Conservation (phyloP, 2,329 filamentous ascomycete species). For the Cordyceps fumosorosea region DNA sequence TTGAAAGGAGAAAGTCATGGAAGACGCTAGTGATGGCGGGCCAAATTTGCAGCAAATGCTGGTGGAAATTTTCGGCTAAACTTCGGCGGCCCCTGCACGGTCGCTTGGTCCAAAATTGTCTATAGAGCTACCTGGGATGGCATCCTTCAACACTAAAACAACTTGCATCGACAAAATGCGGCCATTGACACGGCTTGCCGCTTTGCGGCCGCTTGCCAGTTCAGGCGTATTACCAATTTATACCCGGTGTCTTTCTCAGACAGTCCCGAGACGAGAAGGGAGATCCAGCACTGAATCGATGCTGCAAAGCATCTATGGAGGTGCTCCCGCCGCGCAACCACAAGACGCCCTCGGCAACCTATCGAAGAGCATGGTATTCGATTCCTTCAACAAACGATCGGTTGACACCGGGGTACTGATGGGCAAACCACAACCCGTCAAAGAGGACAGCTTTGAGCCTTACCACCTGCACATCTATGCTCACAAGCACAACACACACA, state of each 20-base stretch:
- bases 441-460: constrained; percentile 46
- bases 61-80: constrained; percentile 5
- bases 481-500: constrained; percentile 90
- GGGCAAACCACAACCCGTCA: constrained; percentile 19
- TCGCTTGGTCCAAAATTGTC: not conserved
- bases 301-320: constrained; percentile 29
- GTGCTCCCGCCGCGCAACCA: constrained; percentile 15
- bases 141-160: not conserved
- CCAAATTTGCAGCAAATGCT: not conserved
- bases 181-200: constrained; percentile 1
- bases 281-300: constrained; percentile 22
- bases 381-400: constrained; percentile 27
- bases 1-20: constrained; percentile 12
- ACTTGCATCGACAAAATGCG: not conserved
- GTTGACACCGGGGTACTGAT: constrained; percentile 28
- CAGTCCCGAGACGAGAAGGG: constrained; percentile 21
- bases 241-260: constrained; percentile 35
- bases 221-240: not conserved
- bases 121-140: not conserved
- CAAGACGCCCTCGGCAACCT: constrained; percentile 28
- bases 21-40: constrained; percentile 11
- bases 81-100: not conserved
- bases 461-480: constrained; percentile 84
- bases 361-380: constrained; percentile 34
- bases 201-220: not conserved